Evolutionary conservation across 2,329 filamentous ascomycete genomes (phyloP), one percentile per base, ranked within the genome.

Genomic region (Aspergillus sergii): DNA sequence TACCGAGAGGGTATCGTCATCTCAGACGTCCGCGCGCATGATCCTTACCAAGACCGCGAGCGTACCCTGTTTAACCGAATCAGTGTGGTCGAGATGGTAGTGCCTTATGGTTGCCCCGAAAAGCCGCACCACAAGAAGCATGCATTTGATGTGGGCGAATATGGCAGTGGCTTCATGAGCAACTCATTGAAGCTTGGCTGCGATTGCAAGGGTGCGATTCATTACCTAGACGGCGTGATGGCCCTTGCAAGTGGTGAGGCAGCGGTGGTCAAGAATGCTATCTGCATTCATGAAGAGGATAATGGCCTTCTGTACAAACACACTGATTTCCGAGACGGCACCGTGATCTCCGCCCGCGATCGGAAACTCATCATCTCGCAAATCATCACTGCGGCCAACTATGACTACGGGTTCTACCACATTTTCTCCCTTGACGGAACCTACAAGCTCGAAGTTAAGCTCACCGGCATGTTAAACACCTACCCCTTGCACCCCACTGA

Each of bases 321-420:
- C 80, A 93, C 88, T 16, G 93, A 97, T 79, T 96, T 96, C 85
- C 87, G 93, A 48, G 93, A 97, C 72, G 90, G 94, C 56, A 93
- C 90, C 0, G 87, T 89, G 59, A 93, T 94, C 21, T 91, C 96
- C 2, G 96, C 93, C 0, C 89, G 93, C 26, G 92, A 90, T 2
- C 88, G 92, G 62, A 95, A 94, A 75, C 86, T 97, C 60, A 85
- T 97, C 74, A 84, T 97, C 70, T 93, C 92, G 67, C 93, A 96
- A 72, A 90, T 96, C 74, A 96, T 97, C 80, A 97, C 93, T 0
- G 93, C 93, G 0, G 93, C 93, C 39, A 97, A 97, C 82, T 97
- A 97, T 80, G 93, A 97, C 76, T 97, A 97, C 78, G 89, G 88
- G 72, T 84, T 87, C 26, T 89, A 93, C 81, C 95, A 92, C 91